Base-by-base conservation (phyloP, 352 stramenopile genomes). In the Phytopythium litorale region DNA sequence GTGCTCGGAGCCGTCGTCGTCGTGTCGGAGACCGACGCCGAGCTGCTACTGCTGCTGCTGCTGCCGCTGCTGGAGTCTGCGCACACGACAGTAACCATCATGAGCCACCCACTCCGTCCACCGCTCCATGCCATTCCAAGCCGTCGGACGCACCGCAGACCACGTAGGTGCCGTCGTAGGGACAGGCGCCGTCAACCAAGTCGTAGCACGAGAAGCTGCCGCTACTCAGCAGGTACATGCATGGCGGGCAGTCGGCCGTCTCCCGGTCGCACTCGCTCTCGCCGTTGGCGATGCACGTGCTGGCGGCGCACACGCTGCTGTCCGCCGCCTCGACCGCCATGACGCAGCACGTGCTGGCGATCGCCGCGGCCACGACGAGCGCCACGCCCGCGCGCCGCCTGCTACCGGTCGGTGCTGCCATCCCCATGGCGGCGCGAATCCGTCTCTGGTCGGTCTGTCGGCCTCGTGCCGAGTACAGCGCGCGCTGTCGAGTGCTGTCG, bases 131-230 rank as follows among this genome's bases (percentile, higher is more conserved):
- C 7, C 15, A 46, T 25, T 33, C 32, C 4, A 3, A 56, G 30
- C 28, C 7, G 30, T 18, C 23, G 5, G 18, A 60, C 54, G 54
- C 38, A 60, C 54, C 13, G 38, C 54, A 60, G 54, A 50, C 18
- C 7, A 21, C 50, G 23, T 49, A 51, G 12, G 37, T 37, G 12
- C 7, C 23, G 5, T 59, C 55, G 57, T 74, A 85, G 54, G 76
- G 76, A 48, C 76, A 85, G 25, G 38, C 60, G 65, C 54, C 66
- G 61, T 60, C 61, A 52, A 84, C 67, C 19, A 67, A 62, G 49
- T 62, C 76, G 66, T 91, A 92, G 76, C 84, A 92, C 21, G 81
- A 91, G 64, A 75, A 88, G 56, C 73, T 70, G 4, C 79, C 81
- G 23, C 79, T 76, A 3, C 72, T 70, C 38, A 90, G 79, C 21